Conservation (phyloP, 106 monocot genomes). For the Allium cepa region DNA sequence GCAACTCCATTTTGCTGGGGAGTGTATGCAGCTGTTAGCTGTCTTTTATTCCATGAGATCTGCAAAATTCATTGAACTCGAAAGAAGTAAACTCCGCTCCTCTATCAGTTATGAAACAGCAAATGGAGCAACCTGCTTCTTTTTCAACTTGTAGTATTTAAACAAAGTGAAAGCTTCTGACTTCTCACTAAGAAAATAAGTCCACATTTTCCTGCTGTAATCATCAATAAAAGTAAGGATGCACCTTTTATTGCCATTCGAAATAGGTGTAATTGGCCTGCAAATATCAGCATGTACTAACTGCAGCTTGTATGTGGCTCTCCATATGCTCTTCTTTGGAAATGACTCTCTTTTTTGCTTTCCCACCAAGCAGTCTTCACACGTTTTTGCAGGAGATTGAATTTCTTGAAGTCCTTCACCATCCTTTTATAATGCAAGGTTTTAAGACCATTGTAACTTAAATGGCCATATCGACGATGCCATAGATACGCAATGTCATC, state of each 20-base stretch:
- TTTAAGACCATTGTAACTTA: not conserved
- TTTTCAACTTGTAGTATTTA: not conserved
- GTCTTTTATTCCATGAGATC: not conserved
- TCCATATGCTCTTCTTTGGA: not conserved
- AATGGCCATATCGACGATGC: constrained; percentile 2
- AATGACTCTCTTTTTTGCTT: not conserved
- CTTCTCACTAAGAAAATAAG: not conserved
- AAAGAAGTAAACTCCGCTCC: not conserved
- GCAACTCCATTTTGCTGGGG: not conserved
- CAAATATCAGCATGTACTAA: not conserved
- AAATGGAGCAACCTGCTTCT: not conserved
- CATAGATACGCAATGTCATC: not conserved
- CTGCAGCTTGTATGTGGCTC: not conserved
- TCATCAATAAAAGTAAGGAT: constrained; percentile 3
- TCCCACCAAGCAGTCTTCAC: not conserved
- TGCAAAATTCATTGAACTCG: not conserved
- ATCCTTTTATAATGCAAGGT: not conserved
- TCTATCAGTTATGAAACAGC: not conserved
- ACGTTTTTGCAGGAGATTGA: not conserved
- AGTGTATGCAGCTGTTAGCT: not conserved
- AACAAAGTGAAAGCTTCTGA: not conserved
- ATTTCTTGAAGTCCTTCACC: not conserved
- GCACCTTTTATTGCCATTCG: not conserved
- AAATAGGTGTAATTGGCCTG: not conserved
- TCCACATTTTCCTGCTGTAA: not conserved